Evolutionary conservation across 2,329 filamentous ascomycete genomes (phyloP), one percentile per base, ranked within the genome.

Genomic region (Aspergillus fumigatiaffinis): DNA sequence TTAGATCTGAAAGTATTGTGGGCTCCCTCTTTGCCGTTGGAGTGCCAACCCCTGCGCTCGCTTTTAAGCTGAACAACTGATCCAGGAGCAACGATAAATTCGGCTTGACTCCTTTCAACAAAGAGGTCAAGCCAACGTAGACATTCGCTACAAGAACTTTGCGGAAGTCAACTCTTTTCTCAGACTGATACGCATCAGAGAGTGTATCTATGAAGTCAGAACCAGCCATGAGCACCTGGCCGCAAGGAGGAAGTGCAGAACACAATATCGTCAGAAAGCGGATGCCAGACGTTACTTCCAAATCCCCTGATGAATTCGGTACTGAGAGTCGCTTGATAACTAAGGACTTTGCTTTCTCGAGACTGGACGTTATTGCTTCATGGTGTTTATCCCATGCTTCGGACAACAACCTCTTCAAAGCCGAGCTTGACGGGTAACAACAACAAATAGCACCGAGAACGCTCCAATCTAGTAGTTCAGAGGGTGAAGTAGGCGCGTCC

Each of bases 131-230:
- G 42, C 89, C 89, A 3, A 96, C 79, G 68, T 94, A 97, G 12
- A 85, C 78, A 3, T 89, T 88, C 1, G 88, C 85, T 50, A 92
- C 81, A 29, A 96, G 82, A 17, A 83, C 81, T 61, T 84, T 88
- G 57, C 87, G 84, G 47, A 92, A 80, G 20, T 69, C 63, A 23
- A 83, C 82, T 56, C 87, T 84, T 72, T 84, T 86, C 56, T 87
- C 81, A 51, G 77, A 77, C 29, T 66, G 65, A 59, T 78, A 79
- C 29, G 69, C 68, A 59, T 79, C 76, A 53, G 69, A 68, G 12
- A 96, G 80, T 0, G 88, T 85, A 70, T 97, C 93, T 21, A 96
- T 74, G 65, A 94, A 93, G 73, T 97, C 93, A 52, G 89, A 92
- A 1, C 93, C 93, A 0, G 89, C 89, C 64, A 96, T 83, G 66